Evolutionary conservation across 2,329 filamentous ascomycete species (phyloP), one percentile per base, ranked within the genome.

Genomic region (Epichloe uncinata): DNA sequence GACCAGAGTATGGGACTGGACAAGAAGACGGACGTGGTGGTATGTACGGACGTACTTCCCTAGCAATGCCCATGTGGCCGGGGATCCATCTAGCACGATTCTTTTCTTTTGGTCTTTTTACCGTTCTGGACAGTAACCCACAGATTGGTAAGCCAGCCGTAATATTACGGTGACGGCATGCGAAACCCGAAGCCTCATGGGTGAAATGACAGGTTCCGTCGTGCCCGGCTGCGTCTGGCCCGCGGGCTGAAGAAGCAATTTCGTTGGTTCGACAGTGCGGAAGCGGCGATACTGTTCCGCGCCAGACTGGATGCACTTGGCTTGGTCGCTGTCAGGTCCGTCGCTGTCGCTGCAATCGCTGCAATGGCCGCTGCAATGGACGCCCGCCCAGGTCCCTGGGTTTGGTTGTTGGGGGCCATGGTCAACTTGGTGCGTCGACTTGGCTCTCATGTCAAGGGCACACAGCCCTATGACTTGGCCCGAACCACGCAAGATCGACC

Each of bases 391-490:
- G 26, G 20, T 38, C 38, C 13, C 34, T 45, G 50, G 37, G 45
- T 40, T 48, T 42, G 41, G 45, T 45, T 40, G 40, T 45, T 33
- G 30, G 11, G 13, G 18, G 26, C 26, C 26, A 9, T 30, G 26
- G 8, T 4, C 26, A 30, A 30, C 8, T 3, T 3, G 34, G 22
- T 48, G 50, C 45, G 41, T 51, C 44, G 47, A 44, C 40, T 40
- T 40, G 45, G 5, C 42, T 37, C 42, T 45, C 22, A n/a, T 35
- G 37, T 37, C 41, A 16, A 16, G 16, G 16, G 7, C 36, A 33
- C 50, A 45, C 50, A 50, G 50, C 50, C 50, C 50, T 52, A 52
- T 26, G 42, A 45, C 42, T 37, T 45, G 38, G 50, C 43, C 49
- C 33, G 36, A 37, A 47, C 33, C 34, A 48, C 38, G 13, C n/a